Evolutionary conservation across 1,284 basidiomycete species (phyloP), one percentile per base, ranked within the genome.

Genomic region (Fomitopsis schrenkii): DNA sequence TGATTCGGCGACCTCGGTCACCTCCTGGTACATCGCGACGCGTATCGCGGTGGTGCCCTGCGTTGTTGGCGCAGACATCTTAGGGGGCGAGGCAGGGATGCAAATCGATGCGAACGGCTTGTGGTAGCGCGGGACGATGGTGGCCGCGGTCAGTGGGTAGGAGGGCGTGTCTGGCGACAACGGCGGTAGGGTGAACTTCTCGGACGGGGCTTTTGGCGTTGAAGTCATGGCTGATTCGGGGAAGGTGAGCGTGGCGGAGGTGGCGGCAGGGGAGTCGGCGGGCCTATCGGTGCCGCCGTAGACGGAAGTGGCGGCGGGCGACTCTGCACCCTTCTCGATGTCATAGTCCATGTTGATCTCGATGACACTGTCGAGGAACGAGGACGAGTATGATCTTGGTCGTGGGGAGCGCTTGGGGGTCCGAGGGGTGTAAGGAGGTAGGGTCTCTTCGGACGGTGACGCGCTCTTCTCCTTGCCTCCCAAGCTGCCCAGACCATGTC

Each of bases 281-380:
- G 52, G 30, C 41, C 62, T 64, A 33, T 64, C 63, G 26, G 61
- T 42, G 46, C 59, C 63, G 46, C 59, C 63, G 33, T 64, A 50
- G 28, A 50, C 28, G 48, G 48, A 5, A 12, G 48, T 50, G 5
- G 56, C 2, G 30, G 58, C 26, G 33, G 19, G 45, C 12, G 45
- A 50, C 10, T 26, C 41, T 6, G 22, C 26, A 45, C 12, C 52
- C 30, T 64, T 64, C 55, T 64, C 63, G 26, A 64, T 44, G 41
- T 64, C 63, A 28, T 64, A 62, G 46, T 64, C 63, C 17, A 64
- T 36, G 40, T 64, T 58, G 17, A 60, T 17, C 15, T 64, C 40
- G 36, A 38, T 17, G 22, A 64, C 19, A 7, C 44, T 64, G 17
- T 26, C 46, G 1, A 40, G 54, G 22, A 60, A 40, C 5, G 59